phyloP scores from a whole-genome alignment of 768 basidiomycete species.

The Leccinum boreale region DNA sequence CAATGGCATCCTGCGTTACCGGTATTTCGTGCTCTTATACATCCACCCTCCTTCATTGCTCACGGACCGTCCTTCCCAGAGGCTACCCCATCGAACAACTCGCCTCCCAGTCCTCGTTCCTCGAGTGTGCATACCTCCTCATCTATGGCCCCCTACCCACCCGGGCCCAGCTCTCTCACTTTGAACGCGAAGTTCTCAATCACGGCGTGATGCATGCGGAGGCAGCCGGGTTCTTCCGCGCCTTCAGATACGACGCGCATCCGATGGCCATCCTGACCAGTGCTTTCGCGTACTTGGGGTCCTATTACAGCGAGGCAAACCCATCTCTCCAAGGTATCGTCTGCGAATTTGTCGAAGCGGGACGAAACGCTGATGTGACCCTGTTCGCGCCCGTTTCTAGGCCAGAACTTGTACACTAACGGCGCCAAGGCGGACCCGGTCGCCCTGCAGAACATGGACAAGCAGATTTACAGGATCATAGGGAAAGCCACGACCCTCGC shows the following conservation, averaged over 20 bases:
- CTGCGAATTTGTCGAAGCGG: neutral
- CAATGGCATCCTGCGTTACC: constrained; percentile 76
- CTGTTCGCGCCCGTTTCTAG: constrained; percentile 32
- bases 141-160: constrained; percentile 83
- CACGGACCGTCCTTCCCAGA: constrained; percentile 35
- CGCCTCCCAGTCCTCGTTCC: constrained; percentile 72
- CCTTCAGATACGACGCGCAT: constrained; percentile 87
- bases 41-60: neutral
- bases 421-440: constrained; percentile 60
- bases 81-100: constrained; percentile 94
- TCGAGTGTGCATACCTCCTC: constrained; percentile 83
- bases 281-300: constrained; percentile 84
- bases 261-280: constrained; percentile 90
- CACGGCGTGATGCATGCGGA: constrained; percentile 70
- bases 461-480: constrained; percentile 85
- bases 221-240: constrained; percentile 63
- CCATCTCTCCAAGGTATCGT: constrained; percentile 73
- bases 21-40: constrained; percentile 38
- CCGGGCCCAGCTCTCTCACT: constrained; percentile 53
- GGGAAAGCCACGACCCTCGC: constrained; percentile 89
- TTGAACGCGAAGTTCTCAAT: constrained; percentile 74
- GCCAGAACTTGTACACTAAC: constrained; percentile 74
- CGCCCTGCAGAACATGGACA: constrained; percentile 81
- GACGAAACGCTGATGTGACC: constrained; percentile 1
- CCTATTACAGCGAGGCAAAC: constrained; percentile 85